Evolutionary conservation across 1,139 yeast genomes (phyloP).

Genomic region (Geotrichum fermentans): DNA sequence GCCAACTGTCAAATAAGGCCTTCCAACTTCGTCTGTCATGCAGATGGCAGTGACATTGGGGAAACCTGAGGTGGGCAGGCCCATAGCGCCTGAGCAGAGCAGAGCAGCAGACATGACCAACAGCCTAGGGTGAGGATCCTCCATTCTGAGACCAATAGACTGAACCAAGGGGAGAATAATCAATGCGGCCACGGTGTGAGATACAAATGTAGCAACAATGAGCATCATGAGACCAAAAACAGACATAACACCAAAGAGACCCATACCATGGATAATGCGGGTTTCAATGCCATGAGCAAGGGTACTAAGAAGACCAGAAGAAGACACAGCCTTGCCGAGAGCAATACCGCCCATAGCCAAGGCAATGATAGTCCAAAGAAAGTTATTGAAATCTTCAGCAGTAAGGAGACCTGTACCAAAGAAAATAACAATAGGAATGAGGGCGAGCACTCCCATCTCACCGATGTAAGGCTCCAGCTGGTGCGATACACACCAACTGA

Average conservation of each 20-base stretch:
- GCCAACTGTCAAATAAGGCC: slow-evolving; percentile 74
- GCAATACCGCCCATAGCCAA: slow-evolving; percentile 97
- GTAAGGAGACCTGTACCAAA: slow-evolving; percentile 83
- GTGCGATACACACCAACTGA: slow-evolving; percentile 80
- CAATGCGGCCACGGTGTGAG: slow-evolving; percentile 93
- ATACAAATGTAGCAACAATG: slow-evolving; percentile 85
- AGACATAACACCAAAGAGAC: slow-evolving; percentile 62
- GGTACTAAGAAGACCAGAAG: slow-evolving; percentile 77
- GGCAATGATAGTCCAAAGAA: slow-evolving; percentile 89
- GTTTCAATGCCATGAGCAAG: slow-evolving; percentile 66
- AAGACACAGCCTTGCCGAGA: slow-evolving; percentile 83
- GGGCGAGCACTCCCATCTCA: slow-evolving; percentile 83
- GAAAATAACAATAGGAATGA: slow-evolving; percentile 75
- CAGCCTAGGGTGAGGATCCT: slow-evolving; percentile 62
- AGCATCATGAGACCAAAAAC: slow-evolving; percentile 75
- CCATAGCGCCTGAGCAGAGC: slow-evolving; percentile 90
- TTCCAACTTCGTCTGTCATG: slow-evolving; percentile 84
- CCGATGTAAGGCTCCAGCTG: slow-evolving; percentile 69
- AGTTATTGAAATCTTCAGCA: slow-evolving; percentile 84
- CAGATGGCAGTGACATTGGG: slow-evolving; percentile 95
- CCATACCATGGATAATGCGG: slow-evolving; percentile 50
- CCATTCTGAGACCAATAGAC: slow-evolving; percentile 72
- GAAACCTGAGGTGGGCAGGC: slow-evolving; percentile 92
- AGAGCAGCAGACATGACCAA: slow-evolving; percentile 81
- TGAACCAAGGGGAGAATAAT: slow-evolving; percentile 84